phyloP scores from a whole-genome alignment of 257 asterid species.

The Solanum medicagineum region DNA sequence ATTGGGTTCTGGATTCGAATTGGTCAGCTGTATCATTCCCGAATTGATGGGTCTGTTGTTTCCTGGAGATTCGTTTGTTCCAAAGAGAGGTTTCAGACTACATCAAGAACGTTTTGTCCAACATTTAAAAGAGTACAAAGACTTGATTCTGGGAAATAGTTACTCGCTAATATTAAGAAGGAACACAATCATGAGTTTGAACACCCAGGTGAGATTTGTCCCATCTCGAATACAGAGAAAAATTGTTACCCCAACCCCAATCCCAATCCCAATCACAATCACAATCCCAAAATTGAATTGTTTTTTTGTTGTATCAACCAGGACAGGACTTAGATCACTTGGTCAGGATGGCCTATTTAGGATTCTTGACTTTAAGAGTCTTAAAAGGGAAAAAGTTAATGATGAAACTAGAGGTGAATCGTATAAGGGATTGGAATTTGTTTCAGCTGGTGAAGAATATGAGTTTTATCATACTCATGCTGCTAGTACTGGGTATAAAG shows the following conservation, averaged over 20 bases:
- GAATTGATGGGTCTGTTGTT: constrained; percentile 74
- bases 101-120: constrained; percentile 77
- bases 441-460: constrained; percentile 70
- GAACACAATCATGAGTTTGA: constrained; percentile 85
- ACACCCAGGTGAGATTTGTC: constrained; percentile 45
- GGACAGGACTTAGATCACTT: constrained; percentile 80
- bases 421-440: constrained; percentile 68
- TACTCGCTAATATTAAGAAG: constrained; percentile 58
- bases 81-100: constrained; percentile 89
- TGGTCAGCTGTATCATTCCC: constrained; percentile 85
- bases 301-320: constrained; percentile 55
- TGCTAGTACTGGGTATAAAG: constrained; percentile 51
- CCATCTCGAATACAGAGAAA: constrained; percentile 54
- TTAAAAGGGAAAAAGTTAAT: constrained; percentile 45
- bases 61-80: constrained; percentile 84
- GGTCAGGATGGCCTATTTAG: constrained; percentile 61
- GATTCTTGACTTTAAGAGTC: constrained; percentile 49
- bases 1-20: constrained; percentile 79
- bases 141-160: constrained; percentile 84
- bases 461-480: constrained; percentile 63
- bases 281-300: too few species aligned
- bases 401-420: constrained; percentile 40
- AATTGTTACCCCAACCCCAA: constrained; percentile 18
- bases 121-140: constrained; percentile 84
- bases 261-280: constrained; percentile 39